Evolutionary conservation across 306 rosid genomes (phyloP).

Genomic region (Quercus suber): DNA sequence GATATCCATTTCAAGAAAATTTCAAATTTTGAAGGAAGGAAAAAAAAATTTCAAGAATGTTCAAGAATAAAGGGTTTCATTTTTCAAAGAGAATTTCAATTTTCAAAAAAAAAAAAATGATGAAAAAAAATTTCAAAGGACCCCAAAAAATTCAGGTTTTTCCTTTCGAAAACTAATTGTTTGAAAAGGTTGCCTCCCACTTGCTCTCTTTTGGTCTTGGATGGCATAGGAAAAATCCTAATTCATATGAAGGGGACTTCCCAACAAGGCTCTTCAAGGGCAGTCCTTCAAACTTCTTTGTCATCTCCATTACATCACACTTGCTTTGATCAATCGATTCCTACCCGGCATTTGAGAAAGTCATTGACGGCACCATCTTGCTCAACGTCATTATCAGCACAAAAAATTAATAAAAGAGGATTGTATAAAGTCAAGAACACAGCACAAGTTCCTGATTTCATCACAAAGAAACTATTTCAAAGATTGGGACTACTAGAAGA

Average conservation of each 20-base stretch:
- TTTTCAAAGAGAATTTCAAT: too few species aligned
- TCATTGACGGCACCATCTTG: constrained; percentile 31
- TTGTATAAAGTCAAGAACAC: constrained; percentile 6
- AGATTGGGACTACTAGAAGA: constrained; percentile 24
- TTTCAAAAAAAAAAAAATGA: too few species aligned
- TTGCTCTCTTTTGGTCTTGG: constrained; percentile 42
- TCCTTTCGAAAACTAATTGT: too few species aligned
- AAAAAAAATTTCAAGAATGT: too few species aligned
- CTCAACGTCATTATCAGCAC: not conserved
- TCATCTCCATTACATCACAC: constrained; percentile 15
- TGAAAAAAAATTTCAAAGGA: too few species aligned
- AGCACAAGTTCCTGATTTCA: constrained; percentile 6
- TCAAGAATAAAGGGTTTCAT: too few species aligned
- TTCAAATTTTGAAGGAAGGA: too few species aligned
- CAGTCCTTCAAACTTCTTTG: constrained; percentile 20
- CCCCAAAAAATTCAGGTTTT: too few species aligned
- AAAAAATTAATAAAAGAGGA: constrained; percentile 6
- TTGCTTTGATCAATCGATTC: not conserved
- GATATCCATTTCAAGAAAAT: too few species aligned
- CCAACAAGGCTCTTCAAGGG: constrained; percentile 38
- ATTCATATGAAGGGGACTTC: constrained; percentile 39
- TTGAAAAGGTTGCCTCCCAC: constrained; percentile 44
- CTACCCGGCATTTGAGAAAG: constrained; percentile 16
- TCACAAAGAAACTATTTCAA: constrained; percentile 22
- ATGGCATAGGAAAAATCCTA: constrained; percentile 32